A percentile compares a stretch with the other conserved stretches of the same genome.
Conservation (phyloP, 257 asterid genomes). For the Primulina huaijiensis region DNA sequence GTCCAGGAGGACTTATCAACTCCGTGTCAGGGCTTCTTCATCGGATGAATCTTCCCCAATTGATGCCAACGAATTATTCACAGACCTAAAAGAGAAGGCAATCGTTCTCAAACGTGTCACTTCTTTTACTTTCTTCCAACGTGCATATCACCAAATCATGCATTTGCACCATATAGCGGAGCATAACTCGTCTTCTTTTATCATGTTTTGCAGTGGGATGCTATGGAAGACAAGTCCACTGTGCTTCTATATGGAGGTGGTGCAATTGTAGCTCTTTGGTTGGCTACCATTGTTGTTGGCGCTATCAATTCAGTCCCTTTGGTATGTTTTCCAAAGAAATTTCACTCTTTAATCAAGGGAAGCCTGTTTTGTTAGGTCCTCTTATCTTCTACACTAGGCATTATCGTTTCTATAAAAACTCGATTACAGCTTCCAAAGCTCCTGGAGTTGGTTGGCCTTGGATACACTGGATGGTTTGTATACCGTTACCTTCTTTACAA, state of each 20-base stretch:
- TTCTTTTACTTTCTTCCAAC: too few relatives aligned
- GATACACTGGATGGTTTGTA: slow-evolving; percentile 98
- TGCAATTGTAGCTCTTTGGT: slow-evolving; percentile 75
- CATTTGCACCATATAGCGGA: not conserved
- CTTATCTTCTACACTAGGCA: not conserved
- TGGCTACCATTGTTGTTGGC: slow-evolving; percentile 70
- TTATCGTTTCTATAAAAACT: not conserved
- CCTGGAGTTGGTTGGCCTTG: slow-evolving; percentile 95
- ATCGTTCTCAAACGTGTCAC: not conserved
- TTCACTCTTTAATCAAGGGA: too few relatives aligned
- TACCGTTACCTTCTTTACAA: slow-evolving; percentile 98
- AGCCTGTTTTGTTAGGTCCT: not conserved
- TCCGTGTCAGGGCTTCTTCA: slow-evolving; percentile 65
- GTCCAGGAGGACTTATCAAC: slow-evolving; percentile 46
- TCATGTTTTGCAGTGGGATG: slow-evolving; percentile 68
- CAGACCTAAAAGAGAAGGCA: slow-evolving; percentile 87
- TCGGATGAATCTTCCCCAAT: slow-evolving; percentile 66
- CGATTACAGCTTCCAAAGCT: slow-evolving; percentile 81
- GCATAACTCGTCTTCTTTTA: not conserved
- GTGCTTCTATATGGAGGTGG: slow-evolving; percentile 84
- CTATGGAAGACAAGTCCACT: slow-evolving; percentile 83
- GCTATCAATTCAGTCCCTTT: slow-evolving; percentile 88
- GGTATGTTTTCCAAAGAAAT: slow-evolving; percentile 44
- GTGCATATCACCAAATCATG: too few relatives aligned
- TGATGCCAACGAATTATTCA: slow-evolving; percentile 61